phyloP scores from a whole-genome alignment of 2,329 filamentous ascomycete genomes.

The Botrytis hyacinthi region DNA sequence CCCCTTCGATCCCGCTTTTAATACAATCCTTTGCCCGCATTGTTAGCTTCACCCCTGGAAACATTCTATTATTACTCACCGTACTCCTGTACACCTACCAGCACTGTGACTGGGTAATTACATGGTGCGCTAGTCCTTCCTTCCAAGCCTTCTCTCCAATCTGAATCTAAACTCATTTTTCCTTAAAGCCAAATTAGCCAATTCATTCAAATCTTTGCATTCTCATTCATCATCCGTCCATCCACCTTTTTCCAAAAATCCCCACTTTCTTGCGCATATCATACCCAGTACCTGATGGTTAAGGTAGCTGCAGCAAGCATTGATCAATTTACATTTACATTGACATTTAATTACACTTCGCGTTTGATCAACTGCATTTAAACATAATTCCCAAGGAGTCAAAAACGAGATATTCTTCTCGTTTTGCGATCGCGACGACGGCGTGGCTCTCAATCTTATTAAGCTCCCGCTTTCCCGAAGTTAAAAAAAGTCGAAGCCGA shows the following conservation, averaged over 20 bases:
- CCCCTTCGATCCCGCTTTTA: not conserved
- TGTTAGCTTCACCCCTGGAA: not conserved
- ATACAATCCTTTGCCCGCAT: not conserved
- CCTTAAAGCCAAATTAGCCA: not conserved
- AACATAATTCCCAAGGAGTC: not conserved
- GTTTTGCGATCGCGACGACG: constrained; percentile 10
- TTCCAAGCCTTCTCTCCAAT: not conserved
- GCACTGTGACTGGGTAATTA: not conserved
- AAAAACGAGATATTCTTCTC: not conserved
- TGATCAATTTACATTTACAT: constrained; percentile 15
- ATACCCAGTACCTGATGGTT: constrained; percentile 13
- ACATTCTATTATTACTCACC: not conserved
- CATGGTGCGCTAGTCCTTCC: not conserved
- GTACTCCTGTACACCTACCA: not conserved
- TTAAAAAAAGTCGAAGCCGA: not conserved
- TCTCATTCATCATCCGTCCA: constrained; percentile 11
- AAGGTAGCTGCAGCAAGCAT: constrained; percentile 22
- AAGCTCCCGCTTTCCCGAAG: not conserved
- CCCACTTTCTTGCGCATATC: constrained; percentile 22
- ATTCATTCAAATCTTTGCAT: not conserved
- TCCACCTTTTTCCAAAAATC: constrained; percentile 9
- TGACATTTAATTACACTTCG: constrained; percentile 1
- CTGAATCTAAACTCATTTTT: not conserved
- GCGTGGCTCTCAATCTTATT: not conserved
- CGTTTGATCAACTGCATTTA: not conserved